Conservation (phyloP, 1,139 yeast species). For the Sugiyamaella xylanicola region DNA sequence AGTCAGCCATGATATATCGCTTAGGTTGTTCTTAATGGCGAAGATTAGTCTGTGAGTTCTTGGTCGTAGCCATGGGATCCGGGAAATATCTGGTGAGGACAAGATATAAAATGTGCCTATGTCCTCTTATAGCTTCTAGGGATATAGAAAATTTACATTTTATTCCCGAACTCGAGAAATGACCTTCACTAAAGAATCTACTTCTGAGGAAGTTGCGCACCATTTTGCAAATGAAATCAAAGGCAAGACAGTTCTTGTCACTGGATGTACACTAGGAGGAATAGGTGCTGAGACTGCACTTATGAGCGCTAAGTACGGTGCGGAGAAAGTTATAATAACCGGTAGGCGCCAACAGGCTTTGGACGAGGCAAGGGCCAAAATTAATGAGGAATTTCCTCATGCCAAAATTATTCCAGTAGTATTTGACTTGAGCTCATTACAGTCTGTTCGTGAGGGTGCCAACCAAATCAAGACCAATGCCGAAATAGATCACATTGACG, state of each 20-base stretch:
- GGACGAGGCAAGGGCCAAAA: constrained; percentile 17
- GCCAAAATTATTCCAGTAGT: constrained; percentile 22
- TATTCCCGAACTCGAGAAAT: not conserved
- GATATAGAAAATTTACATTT: too few species aligned
- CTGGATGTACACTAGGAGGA: constrained; percentile 48
- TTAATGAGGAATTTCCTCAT: constrained; percentile 21
- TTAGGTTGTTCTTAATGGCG: too few species aligned
- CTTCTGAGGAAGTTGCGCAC: constrained; percentile 23
- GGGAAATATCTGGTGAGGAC: too few species aligned
- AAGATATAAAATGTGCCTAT: too few species aligned
- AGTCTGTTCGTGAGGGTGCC: constrained; percentile 22
- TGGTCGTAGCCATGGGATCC: too few species aligned
- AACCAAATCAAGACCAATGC: constrained; percentile 32
- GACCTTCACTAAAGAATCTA: constrained; percentile 13
- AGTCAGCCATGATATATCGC: too few species aligned
- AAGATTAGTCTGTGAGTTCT: too few species aligned
- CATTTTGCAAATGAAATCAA: constrained; percentile 33
- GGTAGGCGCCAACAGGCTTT: constrained; percentile 40
- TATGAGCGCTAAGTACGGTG: constrained; percentile 49
- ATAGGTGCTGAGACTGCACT: constrained; percentile 50
- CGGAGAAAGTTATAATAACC: constrained; percentile 38
- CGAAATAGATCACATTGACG: constrained; percentile 42
- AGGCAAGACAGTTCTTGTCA: constrained; percentile 44
- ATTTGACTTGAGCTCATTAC: constrained; percentile 47
- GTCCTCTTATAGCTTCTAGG: too few species aligned